Base-by-base conservation (phyloP, 176 grass and related monocot genomes). In the Thalia dealbata region DNA sequence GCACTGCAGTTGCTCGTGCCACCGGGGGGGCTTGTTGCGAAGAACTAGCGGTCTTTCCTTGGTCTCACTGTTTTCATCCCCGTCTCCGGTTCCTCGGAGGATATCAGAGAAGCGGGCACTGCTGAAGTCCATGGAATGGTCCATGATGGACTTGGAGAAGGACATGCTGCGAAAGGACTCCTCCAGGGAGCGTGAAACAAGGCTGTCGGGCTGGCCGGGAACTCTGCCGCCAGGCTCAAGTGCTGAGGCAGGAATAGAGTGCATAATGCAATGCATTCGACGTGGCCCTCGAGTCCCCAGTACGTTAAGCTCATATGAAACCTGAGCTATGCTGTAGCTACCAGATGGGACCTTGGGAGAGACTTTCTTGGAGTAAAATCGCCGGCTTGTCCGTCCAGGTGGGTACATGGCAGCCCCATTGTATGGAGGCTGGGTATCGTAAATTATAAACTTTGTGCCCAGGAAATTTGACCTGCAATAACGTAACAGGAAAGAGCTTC, bases 301-400 rank as follows among this genome's bases (percentile, higher is more conserved):
- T 6, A 72, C 70, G 19, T 72, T 72, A 15, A 72, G 70, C 50
- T 72, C 70, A 12, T 72, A 72, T 12, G 70, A 15, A 46, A 72
- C 70, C 28, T 72, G 70, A 30, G 70, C 70, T 21, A 54, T 72
- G 26, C 7, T 32, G 50, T 72, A 55, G 70, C 70, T 72, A 24
- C 70, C 48, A 11, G 70, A 72, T 6, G 70, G 70, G 13, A 72
- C 70, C 29, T 72, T 72, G 35, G 70, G 70, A n/a, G 70, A 72
- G 26, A 72, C 70, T 32, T 72, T 72, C 46, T 72, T 72, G 13
- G 70, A 55, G 70, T 72, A 72, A 72, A 72, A 72, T 54, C 70
- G 52, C 6, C 26, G 46, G 70, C 70, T 72, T 72, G 70, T 72
- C 30, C 28, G 46, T 52, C 70, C 70, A 6, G 70, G 70, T 30